phyloP scores from a whole-genome alignment of 2,329 filamentous ascomycete genomes.

The Cryoendolithus antarcticus region DNA sequence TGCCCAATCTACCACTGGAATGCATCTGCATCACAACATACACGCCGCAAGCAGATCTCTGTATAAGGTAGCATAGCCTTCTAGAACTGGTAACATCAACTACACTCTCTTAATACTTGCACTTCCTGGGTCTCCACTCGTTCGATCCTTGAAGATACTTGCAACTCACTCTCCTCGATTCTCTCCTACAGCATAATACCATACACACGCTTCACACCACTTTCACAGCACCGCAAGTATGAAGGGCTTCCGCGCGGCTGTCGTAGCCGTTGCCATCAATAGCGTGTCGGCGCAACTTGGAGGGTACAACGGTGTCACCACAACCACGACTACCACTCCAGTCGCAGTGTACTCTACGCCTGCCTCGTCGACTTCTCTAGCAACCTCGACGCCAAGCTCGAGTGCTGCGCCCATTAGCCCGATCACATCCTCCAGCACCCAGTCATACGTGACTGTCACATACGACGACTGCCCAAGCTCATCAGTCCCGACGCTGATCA shows the following conservation, averaged over 20 bases:
- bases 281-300: slow-evolving; percentile 15
- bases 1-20: slow-evolving; percentile 17
- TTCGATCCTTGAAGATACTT: slow-evolving; percentile 15
- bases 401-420: not conserved
- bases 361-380: slow-evolving; percentile 1
- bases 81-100: slow-evolving; percentile 1
- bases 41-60: slow-evolving; percentile 13
- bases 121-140: slow-evolving; percentile 19
- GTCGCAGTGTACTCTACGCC: slow-evolving; percentile 1
- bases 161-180: slow-evolving; percentile 2
- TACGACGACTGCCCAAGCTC: slow-evolving; percentile 21
- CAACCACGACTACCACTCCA: slow-evolving; percentile 1
- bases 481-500: slow-evolving; percentile 21
- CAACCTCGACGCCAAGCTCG: not conserved
- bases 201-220: not conserved
- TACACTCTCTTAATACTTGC: slow-evolving; percentile 14
- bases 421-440: slow-evolving; percentile 6
- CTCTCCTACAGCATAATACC: not conserved
- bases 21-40: slow-evolving; percentile 17
- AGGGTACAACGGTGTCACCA: slow-evolving; percentile 4
- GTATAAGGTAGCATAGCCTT: slow-evolving; percentile 14
- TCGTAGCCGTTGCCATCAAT: slow-evolving; percentile 13
- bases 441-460: slow-evolving; percentile 22
- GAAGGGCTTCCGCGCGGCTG: slow-evolving; percentile 15
- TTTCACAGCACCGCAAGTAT: slow-evolving; percentile 9